Evolutionary conservation across 2,329 filamentous ascomycete species (phyloP), one percentile per base, ranked within the genome.

Genomic region (Xylariaceae sp.): DNA sequence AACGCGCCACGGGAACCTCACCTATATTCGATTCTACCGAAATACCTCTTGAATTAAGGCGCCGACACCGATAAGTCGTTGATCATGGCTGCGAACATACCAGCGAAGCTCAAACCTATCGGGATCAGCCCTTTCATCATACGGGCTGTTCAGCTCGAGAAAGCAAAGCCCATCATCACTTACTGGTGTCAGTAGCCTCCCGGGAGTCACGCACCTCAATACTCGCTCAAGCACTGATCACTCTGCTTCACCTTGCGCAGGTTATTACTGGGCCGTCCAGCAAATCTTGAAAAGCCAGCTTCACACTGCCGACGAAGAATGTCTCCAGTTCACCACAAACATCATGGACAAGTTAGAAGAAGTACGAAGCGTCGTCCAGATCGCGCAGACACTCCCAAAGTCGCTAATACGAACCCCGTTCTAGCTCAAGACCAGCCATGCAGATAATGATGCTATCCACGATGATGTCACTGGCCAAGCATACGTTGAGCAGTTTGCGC

Each of bases 311-410:
- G 85, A 92, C 59, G 74, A 84, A 48, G 88, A 90, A 57, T 83
- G 84, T 54, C 80, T 86, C 54, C 65, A 74, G 48, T 98, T 88
- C 63, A 95, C 90, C 1, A 85, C 81, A 34, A 72, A 72, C 17
- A 68, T 97, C 52, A 92, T 98, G 81, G 89, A 97, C 64, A 88
- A 85, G 66, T 73, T 98, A 51, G 92, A 98, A 65, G 69, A 79
- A 67, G 81, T 83, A 65, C 15, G 12, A 14, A n/a, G n/a, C n/a
- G n/a, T 16, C 21, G 21, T 7, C 9, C 7, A 3, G 17, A 14
- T 7, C 17, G 16, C 12, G 5, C 1, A 15, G n/a, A n/a, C n/a
- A n/a, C n/a, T n/a, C n/a, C n/a, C n/a, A n/a, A n/a, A n/a, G n/a
- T n/a, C n/a, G n/a, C n/a, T n/a, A n/a, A n/a, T n/a, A n/a, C n/a